Base-by-base conservation (phyloP, 164 flowering plant species). In the Tetrastigma voinierianum region DNA sequence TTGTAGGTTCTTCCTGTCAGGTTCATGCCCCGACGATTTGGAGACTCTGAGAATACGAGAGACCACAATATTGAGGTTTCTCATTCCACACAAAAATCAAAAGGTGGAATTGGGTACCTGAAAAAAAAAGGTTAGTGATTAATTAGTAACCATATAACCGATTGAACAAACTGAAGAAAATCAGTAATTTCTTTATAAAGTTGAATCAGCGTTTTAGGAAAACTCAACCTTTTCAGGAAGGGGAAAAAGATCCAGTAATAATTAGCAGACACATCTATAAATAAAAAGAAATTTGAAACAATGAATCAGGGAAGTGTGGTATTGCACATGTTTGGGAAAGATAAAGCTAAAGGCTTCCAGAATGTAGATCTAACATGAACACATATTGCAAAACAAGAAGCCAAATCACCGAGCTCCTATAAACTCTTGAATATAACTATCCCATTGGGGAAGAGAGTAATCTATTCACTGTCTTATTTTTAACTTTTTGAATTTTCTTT, bases 281-380 rank as follows among this genome's bases (percentile, higher is more conserved):
- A n/a, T n/a, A n/a, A n/a, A n/a, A n/a, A n/a, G n/a, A n/a, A n/a
- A 32, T 32, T 32, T 32, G 6, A 67, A 24, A 0, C 2, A n/a
- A 67, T 5, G 2, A 10, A 25, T 17, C 11, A 10, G 12, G 44
- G 10, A 46, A 56, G 13, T 56, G 21, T 51, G 81, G 52, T 89
- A 95, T n/a, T n/a, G n/a, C 99, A 96, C 99, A 68, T 92, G 96
- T 71, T 85, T 92, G 52, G 99, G 99, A 76, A 95, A 80, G 19
- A 95, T 97, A 71, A n/a, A 76, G 99, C 97, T 70, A n/a, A 90
- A 92, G 23, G 97, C 99, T 97, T 66, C 99, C 99, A 69, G 92
- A 97, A 72, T 97, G 92, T 40, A 94, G 96, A 72, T 94, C 98
- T n/a, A 43, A 92, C 97, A 84, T 95, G 99, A 43, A 91, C 77